Conservation (phyloP, 1,284 basidiomycete species). For the Termitomyces sp. region DNA sequence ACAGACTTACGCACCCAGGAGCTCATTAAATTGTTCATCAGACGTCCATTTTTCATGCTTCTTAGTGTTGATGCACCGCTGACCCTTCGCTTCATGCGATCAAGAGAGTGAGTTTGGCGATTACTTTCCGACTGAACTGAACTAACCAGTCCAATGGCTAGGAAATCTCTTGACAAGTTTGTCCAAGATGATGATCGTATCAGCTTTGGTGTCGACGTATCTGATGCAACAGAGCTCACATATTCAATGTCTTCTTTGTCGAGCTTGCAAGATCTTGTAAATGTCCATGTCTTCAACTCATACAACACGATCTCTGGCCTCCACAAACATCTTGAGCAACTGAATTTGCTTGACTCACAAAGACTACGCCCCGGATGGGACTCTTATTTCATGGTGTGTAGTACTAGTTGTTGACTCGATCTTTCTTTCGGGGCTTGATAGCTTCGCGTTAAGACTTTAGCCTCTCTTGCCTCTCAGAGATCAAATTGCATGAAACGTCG, state of each 20-base stretch:
- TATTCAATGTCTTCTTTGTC: conserved; percentile 33
- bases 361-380: conserved; percentile 88
- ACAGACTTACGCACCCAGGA: conserved; percentile 59
- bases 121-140: not conserved
- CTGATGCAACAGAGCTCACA: conserved; percentile 7
- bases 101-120: conserved; percentile 36
- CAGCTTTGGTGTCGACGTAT: conserved; percentile 41
- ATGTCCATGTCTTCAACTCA: conserved; percentile 70
- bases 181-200: conserved; percentile 57
- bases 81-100: conserved; percentile 51
- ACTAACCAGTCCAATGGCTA: conserved; percentile 14
- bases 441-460: conserved; percentile 59
- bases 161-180: conserved; percentile 63
- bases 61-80: conserved; percentile 86
- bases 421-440: not conserved
- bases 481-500: conserved; percentile 99
- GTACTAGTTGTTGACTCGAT: not conserved
- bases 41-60: conserved; percentile 88
- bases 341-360: conserved; percentile 69
- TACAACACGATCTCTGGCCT: conserved; percentile 56
- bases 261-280: conserved; percentile 45
- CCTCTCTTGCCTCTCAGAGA: conserved; percentile 79
- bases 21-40: conserved; percentile 70
- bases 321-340: conserved; percentile 55
- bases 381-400: conserved; percentile 86